Conservation (phyloP, 495 filamentous ascomycete species). For the Aspergillus carlsbadensis region DNA sequence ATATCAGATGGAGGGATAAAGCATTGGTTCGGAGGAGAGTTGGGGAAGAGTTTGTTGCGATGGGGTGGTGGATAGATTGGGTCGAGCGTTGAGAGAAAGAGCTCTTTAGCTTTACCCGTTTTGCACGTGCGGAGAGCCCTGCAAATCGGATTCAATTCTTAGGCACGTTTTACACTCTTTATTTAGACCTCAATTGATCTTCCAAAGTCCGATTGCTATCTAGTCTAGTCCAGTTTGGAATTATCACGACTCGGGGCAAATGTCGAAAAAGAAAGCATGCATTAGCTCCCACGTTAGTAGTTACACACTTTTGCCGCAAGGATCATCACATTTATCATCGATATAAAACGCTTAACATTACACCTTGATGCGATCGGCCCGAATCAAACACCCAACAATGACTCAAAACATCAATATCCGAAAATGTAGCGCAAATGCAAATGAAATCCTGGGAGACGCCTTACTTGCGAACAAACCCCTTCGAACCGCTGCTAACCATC, state of each 20-base stretch:
- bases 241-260: background rate
- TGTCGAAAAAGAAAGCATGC: constrained; percentile 12
- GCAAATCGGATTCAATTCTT: background rate
- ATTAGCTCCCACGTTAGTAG: background rate
- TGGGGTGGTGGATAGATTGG: background rate
- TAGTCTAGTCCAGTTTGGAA: background rate
- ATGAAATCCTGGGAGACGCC: background rate
- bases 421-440: background rate
- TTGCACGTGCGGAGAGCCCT: constrained; percentile 1
- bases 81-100: background rate
- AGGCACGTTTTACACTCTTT: background rate
- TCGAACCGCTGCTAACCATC: constrained; percentile 34
- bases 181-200: background rate
- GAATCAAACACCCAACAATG: constrained; percentile 3
- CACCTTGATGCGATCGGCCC: background rate
- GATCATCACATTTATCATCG: constrained; percentile 1
- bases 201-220: background rate
- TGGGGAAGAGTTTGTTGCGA: background rate
- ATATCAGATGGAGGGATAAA: constrained; percentile 1
- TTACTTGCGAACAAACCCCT: constrained; percentile 46
- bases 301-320: background rate
- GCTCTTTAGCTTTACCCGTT: constrained; percentile 1
- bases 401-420: background rate
- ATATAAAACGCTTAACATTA: too few relatives aligned
- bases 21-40: background rate